phyloP scores from a whole-genome alignment of 306 rosid genomes.

The Rosa lucieae region DNA sequence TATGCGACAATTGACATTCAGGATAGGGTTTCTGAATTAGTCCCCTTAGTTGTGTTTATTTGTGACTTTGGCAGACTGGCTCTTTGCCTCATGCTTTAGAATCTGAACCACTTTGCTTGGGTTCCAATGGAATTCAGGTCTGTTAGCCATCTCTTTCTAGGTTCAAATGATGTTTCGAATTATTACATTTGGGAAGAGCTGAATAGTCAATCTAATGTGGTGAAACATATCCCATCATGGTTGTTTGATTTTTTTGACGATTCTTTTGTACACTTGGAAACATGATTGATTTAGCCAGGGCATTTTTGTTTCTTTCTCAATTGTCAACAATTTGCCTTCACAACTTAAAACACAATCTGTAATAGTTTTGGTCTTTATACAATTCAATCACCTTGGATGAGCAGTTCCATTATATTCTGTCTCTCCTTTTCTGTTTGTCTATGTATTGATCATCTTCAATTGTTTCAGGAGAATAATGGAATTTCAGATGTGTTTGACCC shows the following conservation, averaged over 20 bases:
- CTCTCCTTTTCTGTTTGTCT: not conserved
- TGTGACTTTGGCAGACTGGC: slow-evolving; percentile 37
- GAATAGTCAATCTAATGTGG: not conserved
- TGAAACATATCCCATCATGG: not conserved
- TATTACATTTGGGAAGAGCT: slow-evolving; percentile 8
- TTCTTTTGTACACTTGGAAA: not conserved
- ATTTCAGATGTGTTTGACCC: slow-evolving; percentile 36
- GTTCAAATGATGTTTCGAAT: slow-evolving; percentile 1
- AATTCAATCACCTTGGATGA: not conserved
- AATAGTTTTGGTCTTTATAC: not conserved
- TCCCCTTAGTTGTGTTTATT: too few species aligned
- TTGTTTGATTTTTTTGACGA: not conserved
- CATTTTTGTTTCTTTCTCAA: not conserved
- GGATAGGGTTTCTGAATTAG: too few species aligned
- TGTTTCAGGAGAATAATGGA: slow-evolving; percentile 45
- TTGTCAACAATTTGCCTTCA: not conserved
- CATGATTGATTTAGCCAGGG: not conserved
- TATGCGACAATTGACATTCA: not conserved
- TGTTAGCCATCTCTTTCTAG: slow-evolving; percentile 20
- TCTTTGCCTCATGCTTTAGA: slow-evolving; percentile 44
- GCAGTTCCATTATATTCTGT: not conserved
- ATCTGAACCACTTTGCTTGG: slow-evolving; percentile 37
- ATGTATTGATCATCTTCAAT: slow-evolving; percentile 2
- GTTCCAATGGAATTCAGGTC: slow-evolving; percentile 47
- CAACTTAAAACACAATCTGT: not conserved